Evolutionary conservation across 495 filamentous ascomycete genomes (phyloP).

Genomic region (Evansstolkia leycettana): DNA sequence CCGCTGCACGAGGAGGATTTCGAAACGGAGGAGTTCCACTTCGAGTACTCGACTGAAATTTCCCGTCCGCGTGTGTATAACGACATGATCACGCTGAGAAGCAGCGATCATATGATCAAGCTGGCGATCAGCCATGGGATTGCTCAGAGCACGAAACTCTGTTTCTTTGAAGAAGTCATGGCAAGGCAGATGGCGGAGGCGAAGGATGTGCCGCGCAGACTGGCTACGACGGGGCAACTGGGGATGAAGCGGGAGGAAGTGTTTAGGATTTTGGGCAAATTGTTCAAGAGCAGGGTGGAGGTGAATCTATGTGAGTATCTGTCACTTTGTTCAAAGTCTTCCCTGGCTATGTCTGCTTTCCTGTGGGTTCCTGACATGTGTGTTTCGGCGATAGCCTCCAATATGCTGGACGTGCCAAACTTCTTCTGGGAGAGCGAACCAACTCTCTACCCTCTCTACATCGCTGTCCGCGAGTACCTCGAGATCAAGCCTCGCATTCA

Average conservation of each 20-base stretch:
- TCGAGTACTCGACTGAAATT: constrained; percentile 82
- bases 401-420: constrained; percentile 92
- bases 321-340: neutral
- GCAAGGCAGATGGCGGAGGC: constrained; percentile 84
- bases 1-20: constrained; percentile 76
- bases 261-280: constrained; percentile 72
- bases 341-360: neutral
- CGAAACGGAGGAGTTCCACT: constrained; percentile 97
- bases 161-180: constrained; percentile 96
- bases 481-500: constrained; percentile 92
- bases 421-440: constrained; percentile 99
- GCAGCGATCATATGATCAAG: constrained; percentile 98
- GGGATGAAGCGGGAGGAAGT: constrained; percentile 91
- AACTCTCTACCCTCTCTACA: constrained; percentile 86
- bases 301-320: constrained; percentile 89
- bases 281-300: constrained; percentile 91
- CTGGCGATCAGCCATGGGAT: constrained; percentile 95
- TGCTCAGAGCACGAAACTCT: constrained; percentile 92
- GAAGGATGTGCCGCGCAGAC: constrained; percentile 75
- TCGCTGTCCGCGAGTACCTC: constrained; percentile 90
- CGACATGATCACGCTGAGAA: constrained; percentile 96
- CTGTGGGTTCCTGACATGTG: neutral
- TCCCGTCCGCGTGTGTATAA: constrained; percentile 87
- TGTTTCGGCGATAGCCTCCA: too few species aligned
- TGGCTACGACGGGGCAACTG: constrained; percentile 80